Evolutionary conservation across 2,329 filamentous ascomycete species (phyloP), one percentile per base, ranked within the genome.

Genomic region (Aspergillus fructus): DNA sequence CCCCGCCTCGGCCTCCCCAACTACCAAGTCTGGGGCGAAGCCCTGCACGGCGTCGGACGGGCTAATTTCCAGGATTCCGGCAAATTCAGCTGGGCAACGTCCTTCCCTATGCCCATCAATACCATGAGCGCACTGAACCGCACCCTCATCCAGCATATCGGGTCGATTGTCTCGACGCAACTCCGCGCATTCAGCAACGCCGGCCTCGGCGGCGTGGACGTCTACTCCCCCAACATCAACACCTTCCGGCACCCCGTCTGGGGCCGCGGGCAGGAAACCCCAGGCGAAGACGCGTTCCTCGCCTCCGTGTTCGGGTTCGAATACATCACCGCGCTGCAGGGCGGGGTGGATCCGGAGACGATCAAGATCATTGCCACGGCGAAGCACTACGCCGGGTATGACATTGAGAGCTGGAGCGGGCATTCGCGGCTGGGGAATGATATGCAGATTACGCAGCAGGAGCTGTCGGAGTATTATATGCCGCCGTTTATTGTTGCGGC

Each of bases 401-500:
- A 86, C 65, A 67, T 84, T 2, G 83, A 86, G 64, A 69, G 68
- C 57, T 81, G 79, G 72, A 66, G 71, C 33, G 70, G 71, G 3
- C 67, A 76, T 23, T 72, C 71, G n/a, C 74, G 81, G 11, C 81
- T 67, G 21, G 78, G 79, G 15, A 87, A 85, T 59, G 78, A 88
- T 66, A 80, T 85, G 62, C 64, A 5, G 12, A 81, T 87, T 57
- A 76, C 78, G 9, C 74, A 78, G 49, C 87, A 89, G 62, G 87
- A 90, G 59, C 73, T 90, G 4, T 79, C 82, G 0, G 87, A 89
- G 64, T 90, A 89, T 71, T 89, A 88, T 65, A 78, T 88, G 41
- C 85, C 84, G 1, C 81, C 85, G 0, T 90, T 90, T 73, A 77
- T 87, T 65, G 80, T 80, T 68, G 89, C 86, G 69, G 84, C 81